Evolutionary conservation across 805 yeast genomes (phyloP), one percentile per base, ranked within the genome.

Genomic region (Metschnikowia amazonensis): DNA sequence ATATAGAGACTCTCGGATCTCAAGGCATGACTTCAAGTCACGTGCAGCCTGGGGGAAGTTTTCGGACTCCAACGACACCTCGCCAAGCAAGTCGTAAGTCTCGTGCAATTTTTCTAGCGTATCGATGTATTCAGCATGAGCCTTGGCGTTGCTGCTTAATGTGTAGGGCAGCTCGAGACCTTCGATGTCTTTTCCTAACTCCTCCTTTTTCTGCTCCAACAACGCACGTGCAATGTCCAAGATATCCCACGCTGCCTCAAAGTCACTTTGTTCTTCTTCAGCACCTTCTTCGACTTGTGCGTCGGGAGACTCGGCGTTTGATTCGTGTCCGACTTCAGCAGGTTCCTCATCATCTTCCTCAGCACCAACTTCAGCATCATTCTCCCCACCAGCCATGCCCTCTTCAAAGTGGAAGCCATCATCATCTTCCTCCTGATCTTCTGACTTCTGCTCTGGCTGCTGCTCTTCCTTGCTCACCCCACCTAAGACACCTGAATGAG

Each of bases 191-290:
- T 44, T 36, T 9, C 46, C 24, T 7, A 56, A 27, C 6, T 64
- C 52, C 21, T 66, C 66, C 3, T 78, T 55, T 43, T 71, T 59
- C 37, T 70, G 63, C 59, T 79, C 82, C 54, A 79, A 84, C 36
- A 86, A 61, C 2, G 84, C 74, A 50, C 97, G 76, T 2, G 96
- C 77, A 32, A 87, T 70, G 60, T 90, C 96, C 16, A 89, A 67
- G 7, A 87, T 77, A 43, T 86, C 94, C 94, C 96, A 86, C 0
- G 97, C 95, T 14, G 83, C 79, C 60, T 86, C 95, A 58, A 92
- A 87, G 56, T 85, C 95, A 14, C 81, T 74, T 51, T 82, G 86
- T 33, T 79, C 78, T 18, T 13, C 60, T 1, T 57, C 48, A 8
- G 56, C 65, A 11, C 14, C 24, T 18, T 57, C 63, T 5, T 55